Evolutionary conservation across 495 filamentous ascomycete species (phyloP), one percentile per base, ranked within the genome.

Genomic region (Cercophora sp.): DNA sequence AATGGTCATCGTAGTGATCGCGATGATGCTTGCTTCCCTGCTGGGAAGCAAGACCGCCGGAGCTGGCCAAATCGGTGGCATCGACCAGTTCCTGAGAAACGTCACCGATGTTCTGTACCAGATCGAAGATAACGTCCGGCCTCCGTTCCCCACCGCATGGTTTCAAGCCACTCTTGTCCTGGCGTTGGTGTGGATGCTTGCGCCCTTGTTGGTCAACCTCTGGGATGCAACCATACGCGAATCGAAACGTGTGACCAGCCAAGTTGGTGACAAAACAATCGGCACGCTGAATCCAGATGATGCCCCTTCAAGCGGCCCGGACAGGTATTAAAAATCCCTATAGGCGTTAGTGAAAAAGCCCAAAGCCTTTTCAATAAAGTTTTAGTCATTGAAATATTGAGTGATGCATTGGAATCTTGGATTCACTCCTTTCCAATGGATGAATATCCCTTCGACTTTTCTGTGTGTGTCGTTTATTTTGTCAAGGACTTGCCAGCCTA

Each of bases 1-100:
- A 6, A 42, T 42, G 20, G n/a, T 42, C 20, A 42, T 42, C 39
- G 16, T n/a, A 42, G n/a, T 42, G 15, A 48, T 48, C 18, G 18
- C 22, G 29, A 35, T 48, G 18, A 48, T 48, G 8, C 45, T 48
- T 48, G 18, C 45, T 48, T 5, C 29, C 26, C 45, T 48, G 29
- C 29, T 48, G 29, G 29, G 15, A 48, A 48, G 29, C 45, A 48
- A 36, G 45, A 27, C 45, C 31, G 45, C 45, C 27, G 45, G 45
- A 36, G 27, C 31, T 48, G 31, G 20, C 27, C 45, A 36, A 19
- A 48, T 48, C 10, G 27, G 31, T 36, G 31, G 45, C 29, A 23
- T 48, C 31, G 11, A 48, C 5, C 29, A 36, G 29, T 48, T 48
- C 31, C 31, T 48, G 20, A 24, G 27, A 2, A 48, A 36, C 29